Percentiles rank a stretch among this genome's conserved stretches.
These are phyloP conservation scores for Metschnikowia gruessii DNA, from an alignment of 805 yeast species.

Conservation along the genomic window DNA sequence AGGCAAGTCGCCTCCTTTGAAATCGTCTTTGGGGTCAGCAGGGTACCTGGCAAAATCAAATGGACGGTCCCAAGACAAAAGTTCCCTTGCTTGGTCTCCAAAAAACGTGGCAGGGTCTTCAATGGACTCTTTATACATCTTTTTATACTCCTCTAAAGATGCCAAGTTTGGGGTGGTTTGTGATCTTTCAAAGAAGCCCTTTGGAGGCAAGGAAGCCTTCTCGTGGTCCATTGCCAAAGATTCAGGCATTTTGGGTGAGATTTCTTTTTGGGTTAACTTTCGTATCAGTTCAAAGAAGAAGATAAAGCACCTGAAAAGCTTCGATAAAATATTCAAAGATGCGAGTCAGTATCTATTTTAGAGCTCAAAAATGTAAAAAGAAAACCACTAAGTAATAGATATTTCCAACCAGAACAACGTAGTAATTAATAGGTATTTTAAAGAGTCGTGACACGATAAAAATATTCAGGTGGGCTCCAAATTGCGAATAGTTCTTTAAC, in stretches of 20 bases:
- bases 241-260: constrained; percentile 15
- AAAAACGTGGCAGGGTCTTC: constrained; percentile 78
- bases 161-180: constrained; percentile 16
- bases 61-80: constrained; percentile 76
- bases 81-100: constrained; percentile 69
- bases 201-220: constrained; percentile 21
- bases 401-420: background rate
- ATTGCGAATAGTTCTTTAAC: background rate
- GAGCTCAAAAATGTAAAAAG: background rate
- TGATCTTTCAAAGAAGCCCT: constrained; percentile 20
- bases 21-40: constrained; percentile 57
- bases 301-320: background rate
- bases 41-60: constrained; percentile 56
- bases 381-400: background rate
- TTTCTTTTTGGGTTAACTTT: background rate
- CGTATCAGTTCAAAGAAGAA: background rate
- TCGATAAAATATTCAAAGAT: background rate
- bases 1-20: constrained; percentile 67
- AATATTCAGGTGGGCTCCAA: background rate
- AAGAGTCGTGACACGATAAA: background rate
- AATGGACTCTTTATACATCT: constrained; percentile 70
- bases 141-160: constrained; percentile 17
- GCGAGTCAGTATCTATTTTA: background rate
- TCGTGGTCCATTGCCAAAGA: constrained; percentile 22
- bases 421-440: background rate